Evolutionary conservation across 2,329 filamentous ascomycete genomes (phyloP), one percentile per base, ranked within the genome.

Genomic region (Mycocentrospora acerina): DNA sequence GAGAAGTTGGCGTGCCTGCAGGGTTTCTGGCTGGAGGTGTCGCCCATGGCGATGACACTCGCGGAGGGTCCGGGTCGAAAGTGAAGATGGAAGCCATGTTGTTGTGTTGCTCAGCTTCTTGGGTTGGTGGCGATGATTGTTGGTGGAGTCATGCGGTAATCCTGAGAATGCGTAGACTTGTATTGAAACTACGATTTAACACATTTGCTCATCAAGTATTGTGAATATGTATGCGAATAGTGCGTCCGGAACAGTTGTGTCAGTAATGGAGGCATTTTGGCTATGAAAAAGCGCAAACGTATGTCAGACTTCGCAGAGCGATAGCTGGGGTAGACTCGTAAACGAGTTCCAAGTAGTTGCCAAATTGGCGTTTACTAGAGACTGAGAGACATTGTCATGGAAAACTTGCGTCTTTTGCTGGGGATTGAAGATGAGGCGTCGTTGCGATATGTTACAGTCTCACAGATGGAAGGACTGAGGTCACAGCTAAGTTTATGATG

Each of bases 51-150:
- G 91, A 97, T 11, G 87, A 85, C 24, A 97, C 89, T 65, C 88
- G 77, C 2, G 88, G 88, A 30, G 90, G 88, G 51, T 95, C 86
- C 2, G 88, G 83, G 46, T 96, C 89, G 64, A 88, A 98, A 0
- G 91, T 96, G 66, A 98, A 98, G 53, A 98, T 88, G 10, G 91
- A 96, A 42, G 93, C 91, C 88, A 93, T 94, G 9, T 26, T 46
- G 19, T 27, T 36, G 13, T n/a, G 25, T 32, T 16, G 12, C 6
- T 19, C 22, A 3, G 32, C 19, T 28, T 29, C 12, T 17, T 15
- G 24, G 7, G 27, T 14, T 38, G 29, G n/a, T 29, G 14, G 2
- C 13, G 18, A 6, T 32, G 16, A 32, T 33, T 11, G 24, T 12
- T 29, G n/a, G n/a, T 26, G 12, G 16, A 35, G 17, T 35, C 32